These are phyloP conservation scores for Lentinula guzmanii DNA, from an alignment of 768 basidiomycete species.

Conservation along the genomic window DNA sequence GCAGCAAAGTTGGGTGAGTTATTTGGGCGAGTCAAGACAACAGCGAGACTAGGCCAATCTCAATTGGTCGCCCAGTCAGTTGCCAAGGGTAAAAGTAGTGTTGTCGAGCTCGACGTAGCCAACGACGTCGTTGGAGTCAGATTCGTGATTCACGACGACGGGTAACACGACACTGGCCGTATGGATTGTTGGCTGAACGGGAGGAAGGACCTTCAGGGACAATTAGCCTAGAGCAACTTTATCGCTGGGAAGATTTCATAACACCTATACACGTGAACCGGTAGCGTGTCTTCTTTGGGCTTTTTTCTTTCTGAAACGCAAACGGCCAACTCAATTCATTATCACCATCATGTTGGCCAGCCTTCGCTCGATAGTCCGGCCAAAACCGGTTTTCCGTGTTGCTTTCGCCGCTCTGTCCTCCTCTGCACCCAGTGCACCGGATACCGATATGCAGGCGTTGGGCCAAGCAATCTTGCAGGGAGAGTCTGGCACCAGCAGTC, in stretches of 20 bases:
- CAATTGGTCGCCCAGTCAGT: not conserved
- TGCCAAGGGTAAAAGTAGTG: not conserved
- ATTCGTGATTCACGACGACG: conserved; percentile 16
- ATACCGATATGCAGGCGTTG: not conserved
- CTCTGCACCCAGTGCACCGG: not conserved
- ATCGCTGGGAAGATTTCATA: not conserved
- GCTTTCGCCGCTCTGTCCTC: not conserved
- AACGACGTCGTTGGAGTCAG: conserved; percentile 14
- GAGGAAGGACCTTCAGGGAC: not conserved
- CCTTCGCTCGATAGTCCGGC: not conserved
- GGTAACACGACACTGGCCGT: conserved; percentile 16
- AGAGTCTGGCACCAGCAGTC: not conserved
- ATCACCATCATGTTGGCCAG: not conserved
- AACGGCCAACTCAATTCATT: not conserved
- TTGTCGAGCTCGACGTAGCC: conserved; percentile 4
- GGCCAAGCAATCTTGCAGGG: not conserved
- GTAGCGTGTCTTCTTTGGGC: not conserved
- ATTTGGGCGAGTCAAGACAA: conserved; percentile 7
- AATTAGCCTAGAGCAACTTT: not conserved
- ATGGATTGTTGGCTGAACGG: not conserved
- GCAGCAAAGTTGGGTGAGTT: conserved; percentile 1
- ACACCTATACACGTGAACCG: not conserved
- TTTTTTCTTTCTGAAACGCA: not conserved
- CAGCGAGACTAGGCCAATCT: not conserved
- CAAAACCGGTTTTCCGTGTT: not conserved